phyloP scores from a whole-genome alignment of 148 eudicot genomes.

The Hydrangea macrophylla region DNA sequence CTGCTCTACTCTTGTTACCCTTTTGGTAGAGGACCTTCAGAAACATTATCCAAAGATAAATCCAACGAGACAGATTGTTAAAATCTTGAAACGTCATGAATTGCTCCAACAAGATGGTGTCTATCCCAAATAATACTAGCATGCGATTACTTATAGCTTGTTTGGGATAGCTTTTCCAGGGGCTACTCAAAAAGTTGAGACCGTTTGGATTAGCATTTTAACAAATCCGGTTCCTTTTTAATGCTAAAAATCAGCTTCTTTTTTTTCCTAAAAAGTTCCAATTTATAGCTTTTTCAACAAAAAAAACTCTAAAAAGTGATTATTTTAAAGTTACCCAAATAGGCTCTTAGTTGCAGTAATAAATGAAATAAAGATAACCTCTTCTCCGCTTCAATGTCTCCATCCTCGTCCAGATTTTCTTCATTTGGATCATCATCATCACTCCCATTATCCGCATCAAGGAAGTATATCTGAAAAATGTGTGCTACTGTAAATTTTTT shows the following conservation, averaged over 20 bases:
- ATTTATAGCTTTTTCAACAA: too few species aligned
- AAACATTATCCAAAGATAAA: conserved; percentile 1
- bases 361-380: conserved; percentile 34
- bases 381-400: conserved; percentile 41
- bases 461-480: conserved; percentile 64
- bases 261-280: too few species aligned
- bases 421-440: conserved; percentile 53
- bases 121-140: background rate
- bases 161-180: too few species aligned
- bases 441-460: conserved; percentile 69
- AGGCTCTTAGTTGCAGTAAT: background rate
- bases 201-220: too few species aligned
- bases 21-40: conserved; percentile 55
- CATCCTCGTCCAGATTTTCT: conserved; percentile 29
- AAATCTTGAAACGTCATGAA: background rate
- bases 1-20: conserved; percentile 63
- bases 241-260: too few species aligned
- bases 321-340: too few species aligned
- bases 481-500: background rate
- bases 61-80: background rate
- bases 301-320: too few species aligned
- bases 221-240: too few species aligned
- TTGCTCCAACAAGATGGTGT: background rate
- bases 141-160: too few species aligned
- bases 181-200: too few species aligned